phyloP scores from a whole-genome alignment of 768 basidiomycete species.

The Termitomyces sp. region DNA sequence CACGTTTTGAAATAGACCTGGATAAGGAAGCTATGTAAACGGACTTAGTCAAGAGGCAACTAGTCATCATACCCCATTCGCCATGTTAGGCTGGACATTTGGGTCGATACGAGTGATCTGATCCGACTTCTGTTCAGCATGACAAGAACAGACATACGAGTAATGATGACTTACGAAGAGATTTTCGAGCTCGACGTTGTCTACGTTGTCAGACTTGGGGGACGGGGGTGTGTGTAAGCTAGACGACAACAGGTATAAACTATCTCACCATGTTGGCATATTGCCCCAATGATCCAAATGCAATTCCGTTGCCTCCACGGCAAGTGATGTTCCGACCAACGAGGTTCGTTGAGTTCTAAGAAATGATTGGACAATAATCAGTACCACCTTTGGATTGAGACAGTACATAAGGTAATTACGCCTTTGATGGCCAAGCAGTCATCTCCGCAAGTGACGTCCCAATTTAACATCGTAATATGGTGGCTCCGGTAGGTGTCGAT shows the following conservation, averaged over 20 bases:
- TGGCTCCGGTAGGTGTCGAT: constrained; percentile 54
- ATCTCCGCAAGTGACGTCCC: constrained; percentile 60
- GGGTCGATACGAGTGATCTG: constrained; percentile 45
- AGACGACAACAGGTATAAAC: neutral
- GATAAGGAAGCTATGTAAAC: neutral
- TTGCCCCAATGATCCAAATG: constrained; percentile 56
- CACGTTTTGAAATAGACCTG: constrained; percentile 57
- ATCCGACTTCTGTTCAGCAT: neutral
- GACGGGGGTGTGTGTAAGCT: neutral
- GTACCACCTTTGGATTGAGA: neutral
- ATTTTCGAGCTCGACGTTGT: constrained; percentile 45
- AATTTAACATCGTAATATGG: constrained; percentile 42
- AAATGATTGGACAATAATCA: neutral
- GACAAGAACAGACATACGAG: neutral
- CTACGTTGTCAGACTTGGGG: constrained; percentile 46
- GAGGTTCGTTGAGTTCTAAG: constrained; percentile 49
- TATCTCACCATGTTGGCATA: constrained; percentile 42
- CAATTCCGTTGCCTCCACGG: constrained; percentile 56
- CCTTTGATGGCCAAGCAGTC: constrained; percentile 65
- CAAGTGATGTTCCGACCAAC: constrained; percentile 44
- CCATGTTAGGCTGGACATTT: constrained; percentile 52
- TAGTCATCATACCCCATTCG: constrained; percentile 32
- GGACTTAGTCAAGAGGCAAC: neutral
- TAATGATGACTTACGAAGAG: constrained; percentile 28
- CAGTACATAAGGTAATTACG: constrained; percentile 26